Conservation (phyloP, 1,139 yeast species). For the Schwanniomyces etchellsii region DNA sequence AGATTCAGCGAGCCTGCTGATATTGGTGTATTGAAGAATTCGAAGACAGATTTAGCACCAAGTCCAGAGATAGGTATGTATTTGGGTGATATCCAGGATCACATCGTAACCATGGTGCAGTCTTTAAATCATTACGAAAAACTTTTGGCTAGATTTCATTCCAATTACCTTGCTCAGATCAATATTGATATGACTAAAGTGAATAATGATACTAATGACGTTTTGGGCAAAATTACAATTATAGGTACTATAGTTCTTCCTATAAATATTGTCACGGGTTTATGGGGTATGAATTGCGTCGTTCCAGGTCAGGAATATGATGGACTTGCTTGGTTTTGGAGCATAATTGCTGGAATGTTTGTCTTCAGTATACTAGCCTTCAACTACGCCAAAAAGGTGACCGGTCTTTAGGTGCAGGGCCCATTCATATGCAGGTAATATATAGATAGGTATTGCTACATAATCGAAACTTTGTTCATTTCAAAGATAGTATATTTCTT, state of each 20-base stretch:
- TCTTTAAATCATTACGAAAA: conserved; percentile 91
- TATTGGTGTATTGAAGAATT: conserved; percentile 36
- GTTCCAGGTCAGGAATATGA: conserved; percentile 88
- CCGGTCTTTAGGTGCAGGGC: conserved; percentile 28
- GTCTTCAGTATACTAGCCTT: conserved; percentile 36
- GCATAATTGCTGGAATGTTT: conserved; percentile 28
- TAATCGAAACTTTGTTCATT: conserved; percentile 1
- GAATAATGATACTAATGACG: conserved; percentile 96
- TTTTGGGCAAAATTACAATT: conserved; percentile 86
- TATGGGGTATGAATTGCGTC: conserved; percentile 97
- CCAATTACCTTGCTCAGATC: conserved; percentile 92
- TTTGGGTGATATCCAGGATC: conserved; percentile 81
- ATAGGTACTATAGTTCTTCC: conserved; percentile 94
- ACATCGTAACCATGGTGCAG: conserved; percentile 92
- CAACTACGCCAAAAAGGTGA: conserved; percentile 36
- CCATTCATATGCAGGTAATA: conserved; percentile 1
- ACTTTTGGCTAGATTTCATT: conserved; percentile 85
- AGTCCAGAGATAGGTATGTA: conserved; percentile 69
- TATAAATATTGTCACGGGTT: conserved; percentile 87
- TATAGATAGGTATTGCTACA: background rate
- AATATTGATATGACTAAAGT: conserved; percentile 96
- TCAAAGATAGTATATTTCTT: conserved; percentile 5
- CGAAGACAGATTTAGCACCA: conserved; percentile 35
- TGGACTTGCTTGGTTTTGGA: conserved; percentile 76
- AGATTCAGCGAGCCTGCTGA: conserved; percentile 78